Evolutionary conservation across 352 stramenopile species (phyloP).

Genomic region (Globisporangium abappressorium): DNA sequence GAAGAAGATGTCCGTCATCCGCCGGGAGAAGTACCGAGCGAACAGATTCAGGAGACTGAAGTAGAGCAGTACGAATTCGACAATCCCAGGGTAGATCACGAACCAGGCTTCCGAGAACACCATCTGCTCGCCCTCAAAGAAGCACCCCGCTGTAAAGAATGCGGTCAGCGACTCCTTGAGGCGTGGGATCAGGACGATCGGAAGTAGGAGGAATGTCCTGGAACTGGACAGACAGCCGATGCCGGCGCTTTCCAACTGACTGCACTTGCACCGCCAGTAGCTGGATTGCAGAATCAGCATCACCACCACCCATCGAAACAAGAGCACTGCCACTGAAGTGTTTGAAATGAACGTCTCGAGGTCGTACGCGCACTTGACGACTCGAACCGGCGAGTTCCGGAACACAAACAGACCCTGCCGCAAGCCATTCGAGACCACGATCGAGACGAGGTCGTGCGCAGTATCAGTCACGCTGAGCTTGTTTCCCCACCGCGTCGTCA

Average conservation of each 20-base stretch:
- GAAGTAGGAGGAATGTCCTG: neutral
- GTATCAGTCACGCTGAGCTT: neutral
- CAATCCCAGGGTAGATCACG: slow-evolving; percentile 41
- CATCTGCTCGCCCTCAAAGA: slow-evolving; percentile 24
- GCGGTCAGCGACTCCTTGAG: slow-evolving; percentile 17
- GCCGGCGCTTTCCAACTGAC: neutral
- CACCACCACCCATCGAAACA: neutral
- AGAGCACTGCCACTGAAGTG: neutral
- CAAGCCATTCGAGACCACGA: neutral
- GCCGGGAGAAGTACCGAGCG: slow-evolving; percentile 28
- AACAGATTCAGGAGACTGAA: slow-evolving; percentile 42
- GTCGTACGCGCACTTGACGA: neutral
- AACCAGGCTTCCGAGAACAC: slow-evolving; percentile 28
- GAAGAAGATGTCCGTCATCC: slow-evolving; percentile 26
- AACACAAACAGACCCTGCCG: neutral
- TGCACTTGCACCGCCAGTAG: neutral
- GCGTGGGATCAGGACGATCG: neutral
- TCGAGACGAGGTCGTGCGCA: neutral
- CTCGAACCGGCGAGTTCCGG: neutral
- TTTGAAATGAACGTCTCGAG: neutral
- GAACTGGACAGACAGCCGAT: neutral
- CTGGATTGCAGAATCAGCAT: neutral
- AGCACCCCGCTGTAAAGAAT: slow-evolving; percentile 23
- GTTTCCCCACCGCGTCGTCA: neutral
- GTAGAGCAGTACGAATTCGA: slow-evolving; percentile 28